Conservation (phyloP, 257 asterid species). For the Lithospermum erythrorhizon region DNA sequence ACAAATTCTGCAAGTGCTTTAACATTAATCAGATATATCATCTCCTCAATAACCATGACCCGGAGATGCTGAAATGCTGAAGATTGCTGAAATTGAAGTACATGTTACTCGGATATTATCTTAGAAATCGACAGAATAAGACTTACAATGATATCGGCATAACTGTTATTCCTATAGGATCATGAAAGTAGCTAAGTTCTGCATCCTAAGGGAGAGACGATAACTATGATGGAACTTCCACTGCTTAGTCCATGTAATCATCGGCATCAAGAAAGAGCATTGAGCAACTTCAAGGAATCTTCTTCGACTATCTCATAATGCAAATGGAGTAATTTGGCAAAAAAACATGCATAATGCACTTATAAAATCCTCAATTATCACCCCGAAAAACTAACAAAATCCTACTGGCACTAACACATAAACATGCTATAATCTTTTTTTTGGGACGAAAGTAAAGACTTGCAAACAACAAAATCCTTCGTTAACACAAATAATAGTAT, state of each 20-base stretch:
- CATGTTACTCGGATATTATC: not conserved
- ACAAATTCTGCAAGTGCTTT: slow-evolving; percentile 39
- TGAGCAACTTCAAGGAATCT: not conserved
- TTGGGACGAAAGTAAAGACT: too few species aligned
- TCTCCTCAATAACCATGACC: slow-evolving; percentile 75
- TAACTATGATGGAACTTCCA: too few species aligned
- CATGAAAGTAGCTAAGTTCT: not conserved
- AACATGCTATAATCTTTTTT: too few species aligned
- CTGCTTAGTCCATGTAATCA: not conserved
- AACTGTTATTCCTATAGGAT: not conserved
- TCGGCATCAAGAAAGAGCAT: not conserved
- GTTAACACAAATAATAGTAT: not conserved
- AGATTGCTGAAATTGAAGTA: slow-evolving; percentile 39
- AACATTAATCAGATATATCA: slow-evolving; percentile 59
- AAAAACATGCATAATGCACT: too few species aligned
- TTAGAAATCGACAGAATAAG: not conserved
- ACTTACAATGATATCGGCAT: not conserved
- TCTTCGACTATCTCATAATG: not conserved
- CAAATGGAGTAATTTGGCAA: too few species aligned
- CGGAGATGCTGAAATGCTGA: slow-evolving; percentile 37
- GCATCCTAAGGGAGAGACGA: not conserved
- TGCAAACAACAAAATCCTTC: too few species aligned
- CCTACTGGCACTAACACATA: too few species aligned
- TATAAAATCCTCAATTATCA: too few species aligned
- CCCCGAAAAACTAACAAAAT: too few species aligned